Percentiles rank a stretch among this genome's conserved stretches.
These are phyloP conservation scores for Blastocystis sp. DNA, from an alignment of 352 stramenopile genomes.

Conservation along the genomic window DNA sequence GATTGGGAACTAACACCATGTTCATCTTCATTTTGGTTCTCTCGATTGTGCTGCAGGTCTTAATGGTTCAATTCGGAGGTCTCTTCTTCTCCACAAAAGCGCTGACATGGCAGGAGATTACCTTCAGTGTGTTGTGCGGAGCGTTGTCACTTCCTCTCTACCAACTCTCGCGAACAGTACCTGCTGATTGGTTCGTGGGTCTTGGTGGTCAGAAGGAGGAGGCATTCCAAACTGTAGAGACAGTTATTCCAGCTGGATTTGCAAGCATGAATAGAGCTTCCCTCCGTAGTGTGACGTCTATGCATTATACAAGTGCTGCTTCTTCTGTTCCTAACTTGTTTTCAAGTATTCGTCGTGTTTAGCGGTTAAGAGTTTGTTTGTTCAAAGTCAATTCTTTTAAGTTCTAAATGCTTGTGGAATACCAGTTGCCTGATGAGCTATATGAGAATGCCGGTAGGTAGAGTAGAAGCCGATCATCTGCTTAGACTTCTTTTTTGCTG, in stretches of 20 bases:
- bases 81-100: conserved; percentile 70
- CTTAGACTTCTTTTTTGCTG: no score
- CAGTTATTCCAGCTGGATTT: background rate
- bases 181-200: conserved; percentile 64
- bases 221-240: background rate
- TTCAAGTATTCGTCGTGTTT: conserved; percentile 43
- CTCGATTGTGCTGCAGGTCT: conserved; percentile 80
- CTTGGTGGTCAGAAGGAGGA: conserved; percentile 36
- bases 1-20: conserved; percentile 79
- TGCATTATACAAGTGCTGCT: conserved; percentile 5
- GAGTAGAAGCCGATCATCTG: no score
- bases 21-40: conserved; percentile 81
- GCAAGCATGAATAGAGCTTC: background rate
- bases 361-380: conserved; percentile 18
- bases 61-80: conserved; percentile 85
- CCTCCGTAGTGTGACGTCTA: conserved; percentile 48
- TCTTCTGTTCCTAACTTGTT: conserved; percentile 46
- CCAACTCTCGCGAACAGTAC: conserved; percentile 73
- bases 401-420: background rate
- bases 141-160: conserved; percentile 69
- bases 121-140: conserved; percentile 70
- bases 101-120: conserved; percentile 70
- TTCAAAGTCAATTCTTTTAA: background rate
- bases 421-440: background rate
- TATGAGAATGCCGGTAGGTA: no score